Percentiles rank a stretch among this genome's conserved stretches.
phyloP scores from a whole-genome alignment of 2,329 filamentous ascomycete species.

The Laburnicola sp. region DNA sequence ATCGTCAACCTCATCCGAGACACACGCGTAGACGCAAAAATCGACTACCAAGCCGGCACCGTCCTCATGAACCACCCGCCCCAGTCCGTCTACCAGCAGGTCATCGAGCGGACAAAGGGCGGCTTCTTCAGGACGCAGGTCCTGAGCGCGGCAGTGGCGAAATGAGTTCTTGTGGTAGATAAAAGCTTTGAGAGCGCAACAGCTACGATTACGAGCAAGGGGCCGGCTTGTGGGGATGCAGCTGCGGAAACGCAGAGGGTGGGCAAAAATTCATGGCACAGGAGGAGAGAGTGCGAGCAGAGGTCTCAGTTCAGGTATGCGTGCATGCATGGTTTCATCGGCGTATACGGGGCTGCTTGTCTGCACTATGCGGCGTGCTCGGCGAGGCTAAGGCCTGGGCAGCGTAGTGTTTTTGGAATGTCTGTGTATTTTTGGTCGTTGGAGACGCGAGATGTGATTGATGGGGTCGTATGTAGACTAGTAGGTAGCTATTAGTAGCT shows the following conservation, averaged over 20 bases:
- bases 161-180: slow-evolving; percentile 36
- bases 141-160: slow-evolving; percentile 64
- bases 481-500: too few species aligned
- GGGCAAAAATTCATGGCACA: neutral
- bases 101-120: slow-evolving; percentile 98
- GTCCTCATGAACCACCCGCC: slow-evolving; percentile 99
- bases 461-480: too few species aligned
- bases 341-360: too few species aligned
- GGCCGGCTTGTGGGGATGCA: slow-evolving; percentile 13
- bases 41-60: slow-evolving; percentile 97
- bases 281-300: too few species aligned
- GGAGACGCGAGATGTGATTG: too few species aligned
- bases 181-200: neutral
- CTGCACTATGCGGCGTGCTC: too few species aligned
- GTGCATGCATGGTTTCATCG: too few species aligned
- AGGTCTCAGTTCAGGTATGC: too few species aligned
- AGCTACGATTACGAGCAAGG: neutral
- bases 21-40: slow-evolving; percentile 96
- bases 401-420: too few species aligned
- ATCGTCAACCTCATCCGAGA: slow-evolving; percentile 99
- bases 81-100: slow-evolving; percentile 97
- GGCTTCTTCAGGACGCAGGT: slow-evolving; percentile 99
- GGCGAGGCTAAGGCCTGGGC: too few species aligned
- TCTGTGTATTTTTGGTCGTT: too few species aligned
- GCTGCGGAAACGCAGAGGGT: neutral